Base-by-base conservation (phyloP, 179 eudicot genomes). In the Beta macrorhiza region DNA sequence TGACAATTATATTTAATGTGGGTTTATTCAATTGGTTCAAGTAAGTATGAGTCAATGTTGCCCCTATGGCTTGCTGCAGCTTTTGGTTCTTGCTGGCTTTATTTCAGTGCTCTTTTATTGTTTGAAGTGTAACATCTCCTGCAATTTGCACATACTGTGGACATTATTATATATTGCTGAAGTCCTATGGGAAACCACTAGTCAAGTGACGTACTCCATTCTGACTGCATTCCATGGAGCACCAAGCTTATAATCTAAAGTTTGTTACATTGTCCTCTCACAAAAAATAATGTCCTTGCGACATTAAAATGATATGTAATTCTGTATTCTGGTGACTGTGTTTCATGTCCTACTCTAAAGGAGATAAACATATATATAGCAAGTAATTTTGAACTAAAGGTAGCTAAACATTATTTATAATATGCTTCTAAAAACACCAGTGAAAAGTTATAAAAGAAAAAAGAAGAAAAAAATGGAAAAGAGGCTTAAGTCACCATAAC, bases 11-110 rank as follows among this genome's bases (percentile, higher is more conserved):
- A 86, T 13, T 96, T 84, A 98, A 98, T 72, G 99, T 96, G 80
- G 87, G 99, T 86, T 92, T 96, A 72, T 96, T 96, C 81, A 96
- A 96, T 84, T 90, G 86, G 97, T 96, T 87, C 98, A 96, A 96
- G 99, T 96, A 92, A 91, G 99, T 92, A 75, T 75, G 72, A 78
- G 78, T 59, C 74, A 20, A 6, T 58, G 74, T 17, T 15, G 22
- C 20, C 53, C 47, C 65, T 69, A 37, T 73, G 51, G 15, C 5
- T 19, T 47, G 22, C 65, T 72, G 68, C 52, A 25, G 53, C 62
- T 6, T 64, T 62, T 51, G 53, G 0, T 12, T 59, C 19, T 76
- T 65, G n/a, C 25, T 25, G 25, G 25, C 25, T 25, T 25, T 25
- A 25, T 25, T 25, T 25, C 25, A 25, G 25, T 25, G 45, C 22